Evolutionary conservation across 176 grass and related monocot genomes (phyloP).

Genomic region (Coix lacrymajobi): DNA sequence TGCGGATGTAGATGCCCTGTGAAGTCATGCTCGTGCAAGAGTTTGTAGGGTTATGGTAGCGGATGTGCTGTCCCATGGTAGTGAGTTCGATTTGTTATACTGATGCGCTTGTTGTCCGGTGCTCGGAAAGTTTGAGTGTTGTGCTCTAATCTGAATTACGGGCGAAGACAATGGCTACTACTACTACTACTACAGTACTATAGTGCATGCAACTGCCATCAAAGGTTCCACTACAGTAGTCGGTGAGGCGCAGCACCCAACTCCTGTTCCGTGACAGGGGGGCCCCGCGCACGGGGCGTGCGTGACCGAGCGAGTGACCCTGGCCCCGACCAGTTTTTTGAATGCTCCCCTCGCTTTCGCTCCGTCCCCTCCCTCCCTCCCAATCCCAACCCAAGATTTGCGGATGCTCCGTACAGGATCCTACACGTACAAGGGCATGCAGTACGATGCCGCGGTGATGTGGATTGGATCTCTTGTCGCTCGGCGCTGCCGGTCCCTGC

Average conservation of each 20-base stretch:
- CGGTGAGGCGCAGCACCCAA: background rate
- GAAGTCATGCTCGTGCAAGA: background rate
- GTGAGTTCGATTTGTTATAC: background rate
- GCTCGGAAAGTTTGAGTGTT: background rate
- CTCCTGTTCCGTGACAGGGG: background rate
- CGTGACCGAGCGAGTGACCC: background rate
- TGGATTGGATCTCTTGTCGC: background rate
- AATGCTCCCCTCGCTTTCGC: background rate
- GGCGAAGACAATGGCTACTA: background rate
- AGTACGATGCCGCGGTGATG: background rate
- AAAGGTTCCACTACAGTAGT: no score
- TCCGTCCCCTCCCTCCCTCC: background rate
- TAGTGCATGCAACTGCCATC: background rate
- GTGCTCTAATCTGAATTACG: background rate
- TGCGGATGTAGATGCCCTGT: background rate
- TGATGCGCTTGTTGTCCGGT: background rate
- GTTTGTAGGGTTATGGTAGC: background rate
- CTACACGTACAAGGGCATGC: background rate
- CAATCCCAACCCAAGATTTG: background rate
- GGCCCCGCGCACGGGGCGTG: background rate
- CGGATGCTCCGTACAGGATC: background rate
- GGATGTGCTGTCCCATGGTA: background rate
- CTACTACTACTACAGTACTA: no score
- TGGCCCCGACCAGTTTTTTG: background rate
- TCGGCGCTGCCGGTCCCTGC: background rate